Evolutionary conservation across 495 filamentous ascomycete species (phyloP), one percentile per base, ranked within the genome.

Genomic region (Evernia prunastri): DNA sequence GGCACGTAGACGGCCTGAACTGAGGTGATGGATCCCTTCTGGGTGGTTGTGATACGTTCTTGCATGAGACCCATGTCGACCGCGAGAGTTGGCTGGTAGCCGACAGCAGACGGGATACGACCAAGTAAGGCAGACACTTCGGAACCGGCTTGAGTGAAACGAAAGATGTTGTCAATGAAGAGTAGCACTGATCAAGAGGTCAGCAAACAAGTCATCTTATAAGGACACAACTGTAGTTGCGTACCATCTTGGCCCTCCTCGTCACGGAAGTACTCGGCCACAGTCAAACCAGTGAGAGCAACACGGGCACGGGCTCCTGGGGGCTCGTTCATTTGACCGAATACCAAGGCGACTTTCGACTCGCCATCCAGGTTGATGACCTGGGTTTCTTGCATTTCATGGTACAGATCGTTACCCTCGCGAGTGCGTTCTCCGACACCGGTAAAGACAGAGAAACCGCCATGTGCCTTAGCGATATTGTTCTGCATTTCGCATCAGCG

Each of bases 371-470:
- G 90, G 79, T 98, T 84, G 81, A 98, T 98, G 86, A 98, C 94
- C 82, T 87, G 87, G 74, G 94, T 98, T 84, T 98, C 92, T 85
- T 98, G 94, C 94, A 98, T 98, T 89, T 98, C 94, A 84, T 98
- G 95, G 89, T 98, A 98, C 86, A 98, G 82, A 88, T 98, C 94
- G 87, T 98, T 98, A 87, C 94, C 94, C 87, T 98, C 94, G 89
- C 94, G 94, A 74, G 94, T 98, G 84, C 94, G 94, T 89, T 98
- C 94, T 74, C 94, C 94, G 80, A 98, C 94, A 91, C 94, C 94
- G 77, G 90, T 96, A 88, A 98, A 98, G 73, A 98, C 95, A 69
- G 94, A 98, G 89, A 95, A 98, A 93, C 94, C 94, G 94, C 94
- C 95, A 83, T 98, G 94, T 73, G 94, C 94, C 87, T 98, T 98